Conservation (phyloP, 2,329 filamentous ascomycete species). For the Lasiodiplodia hormozganensis region DNA sequence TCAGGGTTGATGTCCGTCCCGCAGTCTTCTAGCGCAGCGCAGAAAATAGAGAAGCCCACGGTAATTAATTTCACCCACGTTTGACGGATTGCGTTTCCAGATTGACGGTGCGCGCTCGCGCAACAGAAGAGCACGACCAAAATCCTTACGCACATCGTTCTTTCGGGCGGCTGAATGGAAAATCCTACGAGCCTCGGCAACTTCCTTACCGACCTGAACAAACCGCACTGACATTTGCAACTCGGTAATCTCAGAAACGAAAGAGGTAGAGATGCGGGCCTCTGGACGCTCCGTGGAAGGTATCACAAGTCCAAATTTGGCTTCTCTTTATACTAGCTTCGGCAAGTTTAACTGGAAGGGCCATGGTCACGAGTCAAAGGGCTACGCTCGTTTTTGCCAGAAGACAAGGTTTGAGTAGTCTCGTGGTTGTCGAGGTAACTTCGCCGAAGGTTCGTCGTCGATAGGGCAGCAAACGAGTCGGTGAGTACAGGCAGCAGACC, state of each 20-base stretch:
- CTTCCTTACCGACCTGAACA: not conserved
- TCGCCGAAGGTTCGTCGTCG: not conserved
- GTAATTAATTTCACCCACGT: not conserved
- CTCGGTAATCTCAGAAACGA: conserved; percentile 13
- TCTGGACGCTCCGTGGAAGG: conserved; percentile 9
- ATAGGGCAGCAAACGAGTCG: conserved; percentile 15
- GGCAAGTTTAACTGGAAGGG: not conserved
- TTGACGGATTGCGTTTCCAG: not conserved
- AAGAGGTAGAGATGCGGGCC: not conserved
- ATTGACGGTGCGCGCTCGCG: not conserved
- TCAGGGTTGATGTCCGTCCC: not conserved
- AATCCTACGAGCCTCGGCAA: conserved; percentile 13
- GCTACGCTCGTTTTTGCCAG: not conserved
- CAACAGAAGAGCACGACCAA: not conserved
- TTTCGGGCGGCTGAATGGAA: not conserved
- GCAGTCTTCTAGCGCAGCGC: not conserved
- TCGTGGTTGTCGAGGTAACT: not conserved
- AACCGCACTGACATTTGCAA: not conserved
- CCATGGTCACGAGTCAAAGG: not conserved
- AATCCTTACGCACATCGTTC: not conserved
- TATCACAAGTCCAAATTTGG: conserved; percentile 1
- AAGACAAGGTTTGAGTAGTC: not conserved
- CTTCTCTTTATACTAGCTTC: not conserved
- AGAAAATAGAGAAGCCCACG: not conserved
- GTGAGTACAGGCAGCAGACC: conserved; percentile 9